phyloP scores from a whole-genome alignment of 2,329 filamentous ascomycete species.

The Aspergillus sp. region DNA sequence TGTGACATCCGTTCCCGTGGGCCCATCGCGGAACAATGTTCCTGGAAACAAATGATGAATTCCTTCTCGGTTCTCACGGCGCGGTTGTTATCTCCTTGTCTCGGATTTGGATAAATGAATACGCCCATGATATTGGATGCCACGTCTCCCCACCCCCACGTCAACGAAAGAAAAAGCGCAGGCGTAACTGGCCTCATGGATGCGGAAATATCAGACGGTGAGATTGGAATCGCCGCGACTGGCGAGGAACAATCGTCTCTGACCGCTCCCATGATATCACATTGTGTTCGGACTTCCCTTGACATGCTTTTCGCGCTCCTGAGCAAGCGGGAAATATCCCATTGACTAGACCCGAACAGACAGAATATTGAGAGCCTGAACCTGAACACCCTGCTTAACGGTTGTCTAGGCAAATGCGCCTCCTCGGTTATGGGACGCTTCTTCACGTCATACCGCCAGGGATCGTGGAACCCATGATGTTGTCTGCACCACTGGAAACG shows the following conservation, averaged over 20 bases:
- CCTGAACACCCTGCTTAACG: not conserved
- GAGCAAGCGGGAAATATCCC: not conserved
- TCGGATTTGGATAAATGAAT: not conserved
- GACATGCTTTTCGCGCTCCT: not conserved
- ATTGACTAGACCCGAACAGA: not conserved
- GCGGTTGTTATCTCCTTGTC: not conserved
- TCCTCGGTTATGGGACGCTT: not conserved
- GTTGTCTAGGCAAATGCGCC: not conserved
- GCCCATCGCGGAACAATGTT: conserved; percentile 1
- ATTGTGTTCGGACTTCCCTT: not conserved
- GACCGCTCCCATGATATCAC: conserved; percentile 1
- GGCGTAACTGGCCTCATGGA: not conserved
- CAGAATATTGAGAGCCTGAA: not conserved
- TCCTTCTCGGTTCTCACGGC: not conserved
- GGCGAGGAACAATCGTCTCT: not conserved
- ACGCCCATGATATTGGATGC: not conserved
- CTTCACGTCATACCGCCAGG: conserved; percentile 3
- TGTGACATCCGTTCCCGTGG: not conserved
- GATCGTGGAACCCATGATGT: conserved; percentile 4
- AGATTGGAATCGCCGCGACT: not conserved
- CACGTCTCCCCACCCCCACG: not conserved
- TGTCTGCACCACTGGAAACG: not conserved
- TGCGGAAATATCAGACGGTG: not conserved
- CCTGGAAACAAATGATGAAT: not conserved
- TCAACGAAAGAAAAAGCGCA: not conserved